Percentiles rank a stretch among this genome's conserved stretches.
These are phyloP conservation scores for Hanseniaspora occidentalis DNA, from an alignment of 805 yeast species.

Conservation along the genomic window DNA sequence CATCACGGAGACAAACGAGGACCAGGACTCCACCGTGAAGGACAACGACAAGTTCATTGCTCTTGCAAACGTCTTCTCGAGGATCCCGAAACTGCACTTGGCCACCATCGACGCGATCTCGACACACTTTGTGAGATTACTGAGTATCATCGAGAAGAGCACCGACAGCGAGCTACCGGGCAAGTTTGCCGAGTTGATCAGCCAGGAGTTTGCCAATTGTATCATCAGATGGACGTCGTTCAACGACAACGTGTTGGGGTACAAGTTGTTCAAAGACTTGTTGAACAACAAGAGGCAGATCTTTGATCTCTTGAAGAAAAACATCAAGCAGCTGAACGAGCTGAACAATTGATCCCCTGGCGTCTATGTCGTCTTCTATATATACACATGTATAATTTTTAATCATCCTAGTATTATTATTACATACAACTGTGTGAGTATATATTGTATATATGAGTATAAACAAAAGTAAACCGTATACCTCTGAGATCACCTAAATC, in stretches of 20 bases:
- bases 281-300: conserved; percentile 45
- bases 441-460: no score
- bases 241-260: conserved; percentile 44
- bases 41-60: conserved; percentile 39
- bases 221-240: conserved; percentile 34
- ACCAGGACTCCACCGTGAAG: conserved; percentile 15
- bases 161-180: conserved; percentile 23
- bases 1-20: conserved; percentile 4
- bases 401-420: no score
- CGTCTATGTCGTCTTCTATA: no score
- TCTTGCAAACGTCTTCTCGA: conserved; percentile 50
- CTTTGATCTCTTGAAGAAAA: conserved; percentile 45
- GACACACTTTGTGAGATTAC: conserved; percentile 58
- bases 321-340: background rate
- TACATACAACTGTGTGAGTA: no score
- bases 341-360: background rate
- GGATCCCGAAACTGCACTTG: conserved; percentile 55
- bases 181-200: conserved; percentile 33
- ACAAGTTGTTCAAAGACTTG: conserved; percentile 47
- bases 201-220: conserved; percentile 55
- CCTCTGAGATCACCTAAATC: no score
- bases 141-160: conserved; percentile 38
- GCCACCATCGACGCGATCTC: conserved; percentile 75
- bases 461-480: no score
- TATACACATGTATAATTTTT: no score